Evolutionary conservation across 805 yeast species (phyloP).

Genomic region (Isabelozyma heimii): DNA sequence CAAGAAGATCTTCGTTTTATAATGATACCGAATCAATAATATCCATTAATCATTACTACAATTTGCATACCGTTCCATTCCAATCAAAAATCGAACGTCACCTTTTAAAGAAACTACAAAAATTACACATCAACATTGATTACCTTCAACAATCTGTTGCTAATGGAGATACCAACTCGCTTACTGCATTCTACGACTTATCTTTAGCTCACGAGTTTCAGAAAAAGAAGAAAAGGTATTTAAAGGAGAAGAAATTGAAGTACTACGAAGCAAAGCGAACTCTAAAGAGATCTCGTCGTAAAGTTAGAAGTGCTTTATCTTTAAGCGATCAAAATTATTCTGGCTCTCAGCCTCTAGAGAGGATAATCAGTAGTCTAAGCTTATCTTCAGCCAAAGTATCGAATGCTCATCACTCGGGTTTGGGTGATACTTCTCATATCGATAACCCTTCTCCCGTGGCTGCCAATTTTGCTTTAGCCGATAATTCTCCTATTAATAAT

Average conservation of each 20-base stretch:
- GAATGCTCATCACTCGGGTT: background rate
- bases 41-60: constrained; percentile 39
- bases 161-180: constrained; percentile 61
- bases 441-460: background rate
- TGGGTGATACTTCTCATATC: background rate
- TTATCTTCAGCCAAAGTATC: constrained; percentile 21
- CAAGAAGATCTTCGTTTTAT: constrained; percentile 10
- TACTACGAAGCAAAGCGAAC: constrained; percentile 32
- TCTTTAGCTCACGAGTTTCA: constrained; percentile 51
- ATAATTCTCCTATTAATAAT: background rate
- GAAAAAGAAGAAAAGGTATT: constrained; percentile 29
- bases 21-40: constrained; percentile 35
- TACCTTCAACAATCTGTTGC: constrained; percentile 55
- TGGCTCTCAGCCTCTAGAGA: constrained; percentile 34
- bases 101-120: constrained; percentile 55
- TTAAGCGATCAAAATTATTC: constrained; percentile 24
- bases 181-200: constrained; percentile 74
- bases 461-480: background rate
- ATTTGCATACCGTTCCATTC: constrained; percentile 38
- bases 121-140: constrained; percentile 63
- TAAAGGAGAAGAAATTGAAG: constrained; percentile 27
- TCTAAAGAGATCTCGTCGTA: constrained; percentile 25
- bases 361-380: constrained; percentile 36
- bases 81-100: constrained; percentile 61
- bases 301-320: constrained; percentile 36